phyloP scores from a whole-genome alignment of 352 stramenopile species.

The Phytopythium delawarense region DNA sequence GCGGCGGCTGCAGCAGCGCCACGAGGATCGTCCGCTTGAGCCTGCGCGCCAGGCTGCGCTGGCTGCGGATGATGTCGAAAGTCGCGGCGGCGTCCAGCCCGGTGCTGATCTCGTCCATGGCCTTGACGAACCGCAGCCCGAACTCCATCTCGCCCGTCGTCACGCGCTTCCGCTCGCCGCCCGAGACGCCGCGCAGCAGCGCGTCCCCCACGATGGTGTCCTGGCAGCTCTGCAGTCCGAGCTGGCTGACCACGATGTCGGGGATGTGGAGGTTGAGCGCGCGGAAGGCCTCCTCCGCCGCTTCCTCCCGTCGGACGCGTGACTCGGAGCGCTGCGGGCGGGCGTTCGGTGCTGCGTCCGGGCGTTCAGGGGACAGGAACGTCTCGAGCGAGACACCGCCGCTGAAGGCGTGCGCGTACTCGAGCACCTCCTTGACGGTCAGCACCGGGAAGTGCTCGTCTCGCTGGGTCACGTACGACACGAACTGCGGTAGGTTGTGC shows the following conservation, averaged over 20 bases:
- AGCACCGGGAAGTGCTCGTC: conserved; percentile 18
- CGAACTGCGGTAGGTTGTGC: conserved; percentile 11
- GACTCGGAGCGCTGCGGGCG: background rate
- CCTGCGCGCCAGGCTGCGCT: background rate
- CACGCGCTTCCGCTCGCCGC: conserved; percentile 66
- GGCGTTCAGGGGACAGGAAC: background rate
- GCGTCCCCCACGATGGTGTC: conserved; percentile 42
- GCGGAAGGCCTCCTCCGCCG: background rate
- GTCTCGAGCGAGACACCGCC: conserved; percentile 5
- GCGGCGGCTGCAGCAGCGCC: conserved; percentile 17
- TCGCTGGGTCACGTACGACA: conserved; percentile 18
- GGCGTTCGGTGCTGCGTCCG: background rate
- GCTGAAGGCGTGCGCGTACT: conserved; percentile 16
- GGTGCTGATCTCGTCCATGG: conserved; percentile 47
- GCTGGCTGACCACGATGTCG: conserved; percentile 3
- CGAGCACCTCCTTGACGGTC: conserved; percentile 19
- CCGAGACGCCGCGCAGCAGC: conserved; percentile 38
- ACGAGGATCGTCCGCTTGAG: conserved; percentile 10
- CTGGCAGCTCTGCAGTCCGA: conserved; percentile 24
- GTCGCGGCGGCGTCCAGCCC: conserved; percentile 24
- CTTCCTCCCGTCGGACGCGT: background rate
- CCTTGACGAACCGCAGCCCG: conserved; percentile 9
- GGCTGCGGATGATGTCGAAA: conserved; percentile 55
- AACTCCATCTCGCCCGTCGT: conserved; percentile 81
- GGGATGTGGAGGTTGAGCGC: conserved; percentile 5